phyloP scores from a whole-genome alignment of 192 early-diverging fungal species.

The Gonapodya prolifera region DNA sequence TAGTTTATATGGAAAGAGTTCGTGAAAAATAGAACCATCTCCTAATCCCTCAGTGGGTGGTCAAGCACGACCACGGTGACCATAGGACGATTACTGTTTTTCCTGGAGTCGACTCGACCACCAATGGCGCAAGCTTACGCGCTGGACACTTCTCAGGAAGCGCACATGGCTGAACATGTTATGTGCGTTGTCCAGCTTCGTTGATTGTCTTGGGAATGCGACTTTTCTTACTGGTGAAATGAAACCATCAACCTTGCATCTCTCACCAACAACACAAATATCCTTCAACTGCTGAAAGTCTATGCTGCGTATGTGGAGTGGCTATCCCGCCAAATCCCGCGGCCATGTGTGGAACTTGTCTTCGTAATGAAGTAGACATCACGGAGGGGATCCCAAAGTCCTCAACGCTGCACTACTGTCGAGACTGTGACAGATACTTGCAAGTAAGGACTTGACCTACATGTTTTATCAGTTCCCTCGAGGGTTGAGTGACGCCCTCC shows the following conservation, averaged over 20 bases:
- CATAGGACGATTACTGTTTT: too few species aligned
- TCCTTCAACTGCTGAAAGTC: conserved; percentile 21
- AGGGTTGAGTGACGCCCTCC: not conserved
- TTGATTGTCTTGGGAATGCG: too few species aligned
- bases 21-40: too few species aligned
- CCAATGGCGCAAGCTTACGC: not conserved
- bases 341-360: conserved; percentile 98
- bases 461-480: not conserved
- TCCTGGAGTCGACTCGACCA: too few species aligned
- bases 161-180: not conserved
- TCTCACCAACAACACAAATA: not conserved
- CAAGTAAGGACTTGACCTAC: conserved; percentile 23
- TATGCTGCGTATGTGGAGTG: conserved; percentile 90
- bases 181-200: too few species aligned
- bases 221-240: too few species aligned
- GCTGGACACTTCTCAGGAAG: not conserved
- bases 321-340: conserved; percentile 92
- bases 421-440: conserved; percentile 91
- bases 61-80: too few species aligned
- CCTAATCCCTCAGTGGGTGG: too few species aligned
- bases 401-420: conserved; percentile 88
- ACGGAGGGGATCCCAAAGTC: conserved; percentile 98
- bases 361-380: conserved; percentile 92
- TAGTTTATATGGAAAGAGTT: too few species aligned
- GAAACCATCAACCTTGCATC: too few species aligned